phyloP scores from a whole-genome alignment of 140 eudicot genomes.

The Bidens hawaiensis region DNA sequence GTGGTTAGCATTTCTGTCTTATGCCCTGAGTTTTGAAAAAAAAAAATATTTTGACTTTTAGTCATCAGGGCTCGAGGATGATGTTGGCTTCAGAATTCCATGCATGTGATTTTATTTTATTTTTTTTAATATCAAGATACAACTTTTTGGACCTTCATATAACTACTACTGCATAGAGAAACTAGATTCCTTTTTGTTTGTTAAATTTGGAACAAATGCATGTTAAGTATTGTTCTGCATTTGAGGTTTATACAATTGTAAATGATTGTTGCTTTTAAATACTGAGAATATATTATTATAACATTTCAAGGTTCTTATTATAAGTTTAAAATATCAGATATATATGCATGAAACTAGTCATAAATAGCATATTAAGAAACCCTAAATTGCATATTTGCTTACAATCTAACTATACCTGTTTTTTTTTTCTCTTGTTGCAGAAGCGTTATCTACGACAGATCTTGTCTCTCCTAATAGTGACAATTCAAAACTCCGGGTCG shows the following conservation, averaged over 20 bases:
- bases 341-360: too few relatives aligned
- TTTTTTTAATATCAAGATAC: neutral
- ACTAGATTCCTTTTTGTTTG: too few relatives aligned
- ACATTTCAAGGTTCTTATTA: neutral
- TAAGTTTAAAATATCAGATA: neutral
- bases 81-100: neutral
- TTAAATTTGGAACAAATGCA: neutral
- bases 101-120: neutral
- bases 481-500: slow-evolving; percentile 76
- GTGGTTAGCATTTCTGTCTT: too few relatives aligned
- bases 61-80: neutral
- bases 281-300: neutral
- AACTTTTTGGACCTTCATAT: neutral
- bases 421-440: slow-evolving; percentile 50
- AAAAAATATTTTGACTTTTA: neutral
- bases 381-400: neutral
- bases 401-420: neutral
- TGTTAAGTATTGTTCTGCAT: neutral
- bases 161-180: neutral
- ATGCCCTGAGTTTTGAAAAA: too few relatives aligned
- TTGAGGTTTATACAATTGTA: neutral
- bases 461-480: slow-evolving; percentile 34
- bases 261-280: neutral
- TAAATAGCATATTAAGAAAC: too few relatives aligned
- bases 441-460: slow-evolving; percentile 63